Evolutionary conservation across 768 basidiomycete species (phyloP).

Genomic region (Boletus insuetus): DNA sequence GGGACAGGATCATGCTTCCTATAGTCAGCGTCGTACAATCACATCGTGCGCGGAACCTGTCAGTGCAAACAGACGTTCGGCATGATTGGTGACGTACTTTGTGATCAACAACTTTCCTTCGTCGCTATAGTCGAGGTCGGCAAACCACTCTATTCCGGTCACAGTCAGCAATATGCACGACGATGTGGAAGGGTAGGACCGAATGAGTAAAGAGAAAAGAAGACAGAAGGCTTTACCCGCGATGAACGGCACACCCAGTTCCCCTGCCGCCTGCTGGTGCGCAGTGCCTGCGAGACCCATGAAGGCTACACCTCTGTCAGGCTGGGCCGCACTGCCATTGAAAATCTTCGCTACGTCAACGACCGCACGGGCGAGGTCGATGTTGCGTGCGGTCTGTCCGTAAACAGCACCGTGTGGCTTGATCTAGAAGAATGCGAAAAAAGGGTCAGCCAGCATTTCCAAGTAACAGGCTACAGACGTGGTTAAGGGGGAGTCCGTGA

Average conservation of each 20-base stretch:
- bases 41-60: neutral
- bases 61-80: neutral
- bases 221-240: conserved; percentile 39
- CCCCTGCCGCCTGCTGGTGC: conserved; percentile 56
- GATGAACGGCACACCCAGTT: conserved; percentile 57
- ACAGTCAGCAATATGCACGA: neutral
- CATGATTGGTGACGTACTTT: conserved; percentile 34
- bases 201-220: no score
- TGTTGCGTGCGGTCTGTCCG: conserved; percentile 54
- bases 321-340: conserved; percentile 19
- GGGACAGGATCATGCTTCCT: conserved; percentile 53
- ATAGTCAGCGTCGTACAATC: neutral
- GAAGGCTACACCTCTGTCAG: conserved; percentile 43
- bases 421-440: conserved; percentile 34
- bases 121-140: conserved; percentile 58
- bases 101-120: conserved; percentile 61
- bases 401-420: conserved; percentile 65
- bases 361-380: conserved; percentile 52
- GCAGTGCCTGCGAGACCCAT: conserved; percentile 63
- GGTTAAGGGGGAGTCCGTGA: conserved; percentile 51
- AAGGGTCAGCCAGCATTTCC: neutral
- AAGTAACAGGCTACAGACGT: conserved; percentile 37
- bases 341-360: conserved; percentile 56
- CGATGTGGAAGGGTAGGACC: neutral
- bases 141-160: conserved; percentile 54